Evolutionary conservation across 2,329 filamentous ascomycete genomes (phyloP).

Genomic region (Lanzia echinophila): DNA sequence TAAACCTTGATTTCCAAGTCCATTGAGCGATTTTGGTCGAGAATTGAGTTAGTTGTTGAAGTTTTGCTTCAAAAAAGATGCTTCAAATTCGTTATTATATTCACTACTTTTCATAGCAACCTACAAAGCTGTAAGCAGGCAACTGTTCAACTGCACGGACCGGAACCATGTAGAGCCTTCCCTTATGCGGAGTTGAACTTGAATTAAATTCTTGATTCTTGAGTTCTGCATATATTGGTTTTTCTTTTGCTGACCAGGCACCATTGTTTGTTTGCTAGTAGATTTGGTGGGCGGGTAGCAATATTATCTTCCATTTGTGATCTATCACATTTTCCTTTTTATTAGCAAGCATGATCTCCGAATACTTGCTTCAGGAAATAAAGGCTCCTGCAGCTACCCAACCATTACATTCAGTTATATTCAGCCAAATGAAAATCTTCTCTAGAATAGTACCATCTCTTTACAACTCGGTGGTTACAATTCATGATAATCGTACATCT

Average conservation of each 20-base stretch:
- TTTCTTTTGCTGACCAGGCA: neutral
- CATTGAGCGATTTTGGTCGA: neutral
- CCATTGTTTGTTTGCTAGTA: neutral
- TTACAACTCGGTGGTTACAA: neutral
- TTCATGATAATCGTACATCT: slow-evolving; percentile 25
- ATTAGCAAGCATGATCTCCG: neutral
- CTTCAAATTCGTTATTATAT: neutral
- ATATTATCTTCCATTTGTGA: neutral
- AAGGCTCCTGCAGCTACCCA: too few species aligned
- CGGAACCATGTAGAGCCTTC: neutral
- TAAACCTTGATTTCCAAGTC: neutral
- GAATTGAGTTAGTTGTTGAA: neutral
- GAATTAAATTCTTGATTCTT: neutral
- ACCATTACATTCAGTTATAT: too few species aligned
- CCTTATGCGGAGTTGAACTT: neutral
- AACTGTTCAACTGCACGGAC: neutral
- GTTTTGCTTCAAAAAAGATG: neutral
- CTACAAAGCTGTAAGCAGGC: neutral
- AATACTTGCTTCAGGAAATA: too few species aligned
- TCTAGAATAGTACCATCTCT: neutral
- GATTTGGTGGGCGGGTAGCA: neutral
- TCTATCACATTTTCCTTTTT: neutral
- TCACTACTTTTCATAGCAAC: neutral
- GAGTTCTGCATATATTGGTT: neutral
- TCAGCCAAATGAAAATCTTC: too few species aligned